A percentile compares a stretch with the other conserved stretches of the same genome.
phyloP scores from a whole-genome alignment of 805 yeast species.

The Saitoella complicata region DNA sequence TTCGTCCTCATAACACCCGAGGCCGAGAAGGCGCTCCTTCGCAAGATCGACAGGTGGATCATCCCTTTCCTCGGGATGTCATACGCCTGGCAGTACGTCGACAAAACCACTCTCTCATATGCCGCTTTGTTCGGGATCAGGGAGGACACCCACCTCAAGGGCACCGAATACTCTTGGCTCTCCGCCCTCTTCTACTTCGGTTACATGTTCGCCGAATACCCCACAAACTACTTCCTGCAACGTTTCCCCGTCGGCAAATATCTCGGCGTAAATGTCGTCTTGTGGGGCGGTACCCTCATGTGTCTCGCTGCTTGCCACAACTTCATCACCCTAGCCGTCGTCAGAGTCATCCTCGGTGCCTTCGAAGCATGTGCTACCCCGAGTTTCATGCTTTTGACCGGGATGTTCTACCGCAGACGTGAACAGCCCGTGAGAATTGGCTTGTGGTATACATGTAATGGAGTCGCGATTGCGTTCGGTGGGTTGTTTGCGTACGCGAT shows the following conservation, averaged over 20 bases:
- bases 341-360: slow-evolving; percentile 30
- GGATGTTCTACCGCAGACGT: slow-evolving; percentile 39
- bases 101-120: slow-evolving; percentile 24
- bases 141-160: slow-evolving; percentile 23
- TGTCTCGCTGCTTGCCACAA: slow-evolving; percentile 26
- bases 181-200: slow-evolving; percentile 31
- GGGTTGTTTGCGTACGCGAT: slow-evolving; percentile 34
- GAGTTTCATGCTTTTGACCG: slow-evolving; percentile 38
- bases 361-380: slow-evolving; percentile 36
- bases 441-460: slow-evolving; percentile 20
- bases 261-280: slow-evolving; percentile 5
- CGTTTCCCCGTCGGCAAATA: slow-evolving; percentile 24
- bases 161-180: slow-evolving; percentile 26
- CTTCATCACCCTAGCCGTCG: slow-evolving; percentile 29
- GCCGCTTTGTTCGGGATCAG: slow-evolving; percentile 25
- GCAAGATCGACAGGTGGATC: slow-evolving; percentile 33
- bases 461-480: slow-evolving; percentile 30
- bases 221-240: slow-evolving; percentile 28
- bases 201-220: slow-evolving; percentile 31
- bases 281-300: slow-evolving; percentile 31
- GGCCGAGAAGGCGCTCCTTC: slow-evolving; percentile 17
- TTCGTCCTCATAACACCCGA: not conserved
- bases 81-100: slow-evolving; percentile 31
- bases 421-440: slow-evolving; percentile 38
- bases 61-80: slow-evolving; percentile 35